Conservation (phyloP, 179 eudicot genomes). For the Drosera spatulata region DNA sequence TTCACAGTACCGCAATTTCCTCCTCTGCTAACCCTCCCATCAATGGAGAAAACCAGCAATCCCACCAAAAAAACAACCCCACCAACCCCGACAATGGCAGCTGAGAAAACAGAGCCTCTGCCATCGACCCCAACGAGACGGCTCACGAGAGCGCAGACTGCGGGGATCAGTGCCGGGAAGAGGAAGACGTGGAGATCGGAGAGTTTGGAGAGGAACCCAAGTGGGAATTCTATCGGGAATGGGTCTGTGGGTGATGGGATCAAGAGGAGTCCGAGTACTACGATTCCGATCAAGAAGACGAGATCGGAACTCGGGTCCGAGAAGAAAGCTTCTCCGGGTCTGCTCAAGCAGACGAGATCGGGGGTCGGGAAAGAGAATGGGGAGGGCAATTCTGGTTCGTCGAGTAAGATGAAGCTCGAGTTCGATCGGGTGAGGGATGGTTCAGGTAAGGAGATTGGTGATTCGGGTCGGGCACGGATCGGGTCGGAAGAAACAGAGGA, state of each 20-base stretch:
- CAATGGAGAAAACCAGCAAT: no score
- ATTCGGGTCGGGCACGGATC: conserved; percentile 1
- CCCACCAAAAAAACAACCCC: no score
- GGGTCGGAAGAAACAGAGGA: conserved; percentile 8
- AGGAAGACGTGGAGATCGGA: conserved; percentile 2
- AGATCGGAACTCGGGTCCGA: conserved; percentile 17
- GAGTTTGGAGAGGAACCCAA: conserved; percentile 20
- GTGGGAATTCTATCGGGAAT: conserved; percentile 18
- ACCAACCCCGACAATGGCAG: conserved; percentile 9
- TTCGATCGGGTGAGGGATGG: neutral
- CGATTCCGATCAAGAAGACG: conserved; percentile 19
- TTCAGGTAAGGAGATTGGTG: neutral
- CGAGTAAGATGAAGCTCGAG: neutral
- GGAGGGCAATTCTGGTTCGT: neutral
- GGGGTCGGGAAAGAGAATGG: conserved; percentile 1
- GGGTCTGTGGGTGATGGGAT: conserved; percentile 11
- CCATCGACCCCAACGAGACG: neutral
- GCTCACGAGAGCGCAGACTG: conserved; percentile 6
- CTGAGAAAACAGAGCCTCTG: conserved; percentile 1
- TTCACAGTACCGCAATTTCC: no score
- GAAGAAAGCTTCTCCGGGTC: conserved; percentile 2
- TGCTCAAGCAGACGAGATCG: conserved; percentile 23
- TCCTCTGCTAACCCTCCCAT: no score
- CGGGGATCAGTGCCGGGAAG: neutral
- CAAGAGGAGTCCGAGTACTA: conserved; percentile 15